Evolutionary conservation across 169 alveolate genomes (phyloP), one percentile per base, ranked within the genome.

Genomic region (Cryptosporidium felis): DNA sequence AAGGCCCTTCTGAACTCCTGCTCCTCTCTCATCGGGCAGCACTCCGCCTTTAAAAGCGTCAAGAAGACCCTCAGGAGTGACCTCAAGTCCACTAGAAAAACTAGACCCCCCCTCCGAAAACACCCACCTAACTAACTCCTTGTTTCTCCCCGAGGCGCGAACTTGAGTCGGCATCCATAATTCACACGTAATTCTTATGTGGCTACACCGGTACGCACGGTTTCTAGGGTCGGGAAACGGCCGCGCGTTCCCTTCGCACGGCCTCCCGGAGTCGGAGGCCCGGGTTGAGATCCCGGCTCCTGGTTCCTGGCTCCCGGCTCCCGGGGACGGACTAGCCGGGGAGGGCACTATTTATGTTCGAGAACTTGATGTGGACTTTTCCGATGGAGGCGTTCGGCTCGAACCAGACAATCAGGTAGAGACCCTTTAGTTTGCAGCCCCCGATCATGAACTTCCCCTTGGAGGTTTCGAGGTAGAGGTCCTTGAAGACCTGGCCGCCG

Each of bases 391-490:
- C 61, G 18, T 34, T 58, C 16, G 4, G 30, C n/a, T 74, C 85
- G 23, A 74, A 74, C 63, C 66, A 74, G 32, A 74, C 61, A 36
- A 74, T 41, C 21, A 74, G 60, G 8, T 21, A 53, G 5, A 74
- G 44, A 23, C 56, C 56, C 28, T 74, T 56, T 9, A 21, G 9
- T 5, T 53, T 26, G 0, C 30, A 38, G 18, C 23, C 51, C 0
- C 85, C 85, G 23, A 74, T 49, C 4, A 74, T 74, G n/a, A 74
- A 74, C 56, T 74, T 74, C 23, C 85, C 85, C 21, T 74, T 74
- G 5, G 40, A 36, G 1, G 62, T 53, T 53, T 74, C 85, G 9
- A 74, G 23, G 41, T 74, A 74, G 3, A 74, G 45, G 28, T 74
- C 67, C 12, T 56, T 74, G 26, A 32, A 23, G 6, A 41, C 16